Percentiles rank a stretch among this genome's conserved stretches.
Conservation (phyloP, 2,329 filamentous ascomycete species). For the Neonectria sp. region DNA sequence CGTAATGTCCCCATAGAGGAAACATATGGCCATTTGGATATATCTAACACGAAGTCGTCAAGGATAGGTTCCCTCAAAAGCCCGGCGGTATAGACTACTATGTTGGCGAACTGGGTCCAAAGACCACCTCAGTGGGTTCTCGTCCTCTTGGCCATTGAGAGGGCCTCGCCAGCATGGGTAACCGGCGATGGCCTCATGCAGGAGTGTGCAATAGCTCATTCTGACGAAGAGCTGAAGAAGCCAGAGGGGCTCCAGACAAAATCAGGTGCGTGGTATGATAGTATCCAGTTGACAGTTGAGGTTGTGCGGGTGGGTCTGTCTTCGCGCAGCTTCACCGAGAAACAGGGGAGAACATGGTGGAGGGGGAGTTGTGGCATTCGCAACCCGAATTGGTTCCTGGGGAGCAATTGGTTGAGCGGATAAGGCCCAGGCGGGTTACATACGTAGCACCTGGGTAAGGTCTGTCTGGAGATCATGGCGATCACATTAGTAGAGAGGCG, state of each 20-base stretch:
- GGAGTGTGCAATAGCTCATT: not conserved
- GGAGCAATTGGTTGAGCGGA: not conserved
- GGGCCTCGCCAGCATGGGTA: not conserved
- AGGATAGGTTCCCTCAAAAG: not conserved
- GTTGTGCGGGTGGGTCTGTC: not conserved
- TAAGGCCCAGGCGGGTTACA: not conserved
- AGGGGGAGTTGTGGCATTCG: slow-evolving; percentile 18
- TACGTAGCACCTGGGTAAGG: not conserved
- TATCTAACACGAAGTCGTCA: not conserved
- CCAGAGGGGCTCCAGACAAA: not conserved
- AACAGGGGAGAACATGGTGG: not conserved
- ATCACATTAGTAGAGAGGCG: not conserved
- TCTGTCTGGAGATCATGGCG: not conserved
- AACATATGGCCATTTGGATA: not conserved
- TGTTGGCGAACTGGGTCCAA: not conserved
- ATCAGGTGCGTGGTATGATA: not conserved
- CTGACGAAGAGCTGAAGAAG: not conserved
- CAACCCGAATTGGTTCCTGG: not conserved
- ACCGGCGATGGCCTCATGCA: not conserved
- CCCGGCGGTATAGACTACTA: too few relatives aligned
- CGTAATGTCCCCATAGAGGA: too few relatives aligned
- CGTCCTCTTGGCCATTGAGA: too few relatives aligned
- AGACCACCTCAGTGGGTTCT: not conserved
- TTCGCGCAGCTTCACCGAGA: not conserved
- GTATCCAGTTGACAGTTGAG: not conserved